Conservation (phyloP, 202 grass and related monocot genomes). For the Saccharum hybrid region DNA sequence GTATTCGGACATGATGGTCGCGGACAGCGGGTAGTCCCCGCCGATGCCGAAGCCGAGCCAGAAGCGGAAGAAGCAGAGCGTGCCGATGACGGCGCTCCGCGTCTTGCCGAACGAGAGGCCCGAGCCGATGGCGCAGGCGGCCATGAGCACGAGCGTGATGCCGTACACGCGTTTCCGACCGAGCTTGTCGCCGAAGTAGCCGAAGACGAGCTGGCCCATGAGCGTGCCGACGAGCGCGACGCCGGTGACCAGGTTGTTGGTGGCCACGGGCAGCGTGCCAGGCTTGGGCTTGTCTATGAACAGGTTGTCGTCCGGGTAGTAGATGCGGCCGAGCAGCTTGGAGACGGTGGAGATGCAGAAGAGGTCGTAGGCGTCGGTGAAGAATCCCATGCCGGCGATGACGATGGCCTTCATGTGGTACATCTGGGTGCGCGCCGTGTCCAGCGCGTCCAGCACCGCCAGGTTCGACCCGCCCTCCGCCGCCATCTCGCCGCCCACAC, state of each 20-base stretch:
- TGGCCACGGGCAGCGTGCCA: background rate
- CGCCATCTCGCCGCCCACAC: conserved; percentile 1
- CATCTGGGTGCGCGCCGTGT: conserved; percentile 55
- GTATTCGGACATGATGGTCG: conserved; percentile 48
- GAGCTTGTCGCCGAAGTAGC: conserved; percentile 65
- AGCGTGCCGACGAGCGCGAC: conserved; percentile 60
- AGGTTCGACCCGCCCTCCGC: conserved; percentile 19
- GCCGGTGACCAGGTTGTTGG: conserved; percentile 48
- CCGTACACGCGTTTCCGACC: conserved; percentile 65
- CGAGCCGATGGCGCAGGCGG: conserved; percentile 50
- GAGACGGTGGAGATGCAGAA: conserved; percentile 84
- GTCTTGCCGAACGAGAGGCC: conserved; percentile 50
- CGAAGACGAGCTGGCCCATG: conserved; percentile 62
- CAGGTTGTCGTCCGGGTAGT: background rate
- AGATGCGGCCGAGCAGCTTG: conserved; percentile 57
- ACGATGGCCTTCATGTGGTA: conserved; percentile 65
- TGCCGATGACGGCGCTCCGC: conserved; percentile 14
- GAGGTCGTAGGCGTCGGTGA: conserved; percentile 87
- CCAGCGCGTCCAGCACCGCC: conserved; percentile 53
- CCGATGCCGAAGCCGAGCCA: conserved; percentile 51
- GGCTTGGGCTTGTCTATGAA: background rate
- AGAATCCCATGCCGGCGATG: conserved; percentile 94
- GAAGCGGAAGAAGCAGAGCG: conserved; percentile 52
- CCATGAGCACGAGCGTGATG: conserved; percentile 59
- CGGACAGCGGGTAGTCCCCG: conserved; percentile 45